Base-by-base conservation (phyloP, 1,284 basidiomycete species). In the Phlebopus sp. region DNA sequence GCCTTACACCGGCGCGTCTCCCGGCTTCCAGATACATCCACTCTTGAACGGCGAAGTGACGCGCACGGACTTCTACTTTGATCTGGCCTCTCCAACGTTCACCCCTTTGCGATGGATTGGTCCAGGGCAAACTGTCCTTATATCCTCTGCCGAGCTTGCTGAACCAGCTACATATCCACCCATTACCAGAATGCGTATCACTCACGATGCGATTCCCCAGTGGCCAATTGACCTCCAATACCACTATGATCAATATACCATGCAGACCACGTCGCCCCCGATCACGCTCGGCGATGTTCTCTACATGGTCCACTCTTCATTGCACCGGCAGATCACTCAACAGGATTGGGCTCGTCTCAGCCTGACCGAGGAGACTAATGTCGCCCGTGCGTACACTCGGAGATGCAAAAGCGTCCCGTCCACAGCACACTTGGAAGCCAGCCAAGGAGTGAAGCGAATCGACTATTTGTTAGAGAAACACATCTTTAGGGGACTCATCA, bases 221-320 rank as follows among this genome's bases (percentile, higher is more conserved):
- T 87, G 84, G 84, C 78, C 81, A 14, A 72, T 86, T 47, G 73
- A 76, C 46, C 60, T 88, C 47, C 63, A 71, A 47, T 75, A 69
- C 42, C 67, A 69, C 10, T 56, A 65, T 39, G 56, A 59, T 8
- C 57, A 42, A 27, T 57, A 57, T 36, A 39, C 52, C 9, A 27
- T 7, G 6, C 36, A 52, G 5, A 29, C 19, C 29, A 52, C 52
- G 23, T 42, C 63, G 11, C 69, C 71, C 5, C 78, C 79, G 3
- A 77, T 87, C 56, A 77, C 73, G 1, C 63, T 86, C 4, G 74
- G 75, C 29, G 84, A 86, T 52, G 70, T 86, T 25, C 65, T 87
- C 30, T 61, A 69, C 49, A 71, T 72, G 36, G 68, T 86, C 35
- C 76, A 83, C 59, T 58, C 63, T n/a, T 60, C 65, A 18, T 62